A percentile compares a stretch with the other conserved stretches of the same genome.
Conservation (phyloP, 495 filamentous ascomycete genomes). For the Xylaria scruposa region DNA sequence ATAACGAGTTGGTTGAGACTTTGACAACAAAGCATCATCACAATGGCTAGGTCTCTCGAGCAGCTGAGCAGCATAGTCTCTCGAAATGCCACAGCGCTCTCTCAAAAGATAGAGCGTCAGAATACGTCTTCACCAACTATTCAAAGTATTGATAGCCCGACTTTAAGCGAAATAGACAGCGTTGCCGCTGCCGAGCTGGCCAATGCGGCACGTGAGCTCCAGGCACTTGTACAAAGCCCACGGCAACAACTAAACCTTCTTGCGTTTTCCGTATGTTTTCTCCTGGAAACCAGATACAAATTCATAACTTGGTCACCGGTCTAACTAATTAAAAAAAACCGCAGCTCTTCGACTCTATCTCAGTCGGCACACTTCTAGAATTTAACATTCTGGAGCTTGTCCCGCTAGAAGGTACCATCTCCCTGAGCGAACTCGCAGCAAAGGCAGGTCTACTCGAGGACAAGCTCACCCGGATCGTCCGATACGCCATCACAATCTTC, state of each 20-base stretch:
- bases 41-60: constrained; percentile 11
- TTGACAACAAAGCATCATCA: background rate
- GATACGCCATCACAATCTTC: background rate
- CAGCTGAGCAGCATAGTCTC: constrained; percentile 8
- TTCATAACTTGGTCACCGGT: background rate
- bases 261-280: background rate
- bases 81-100: background rate
- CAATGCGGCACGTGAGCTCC: constrained; percentile 14
- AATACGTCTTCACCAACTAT: background rate
- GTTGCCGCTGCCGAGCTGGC: background rate
- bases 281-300: background rate
- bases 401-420: background rate
- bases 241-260: background rate
- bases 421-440: background rate
- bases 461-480: background rate
- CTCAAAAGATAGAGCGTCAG: background rate
- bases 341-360: background rate
- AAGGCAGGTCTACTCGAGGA: background rate
- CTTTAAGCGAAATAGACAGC: background rate
- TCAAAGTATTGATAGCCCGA: background rate
- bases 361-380: background rate
- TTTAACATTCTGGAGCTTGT: background rate
- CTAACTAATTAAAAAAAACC: background rate
- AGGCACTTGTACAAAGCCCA: constrained; percentile 5
- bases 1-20: background rate